Conservation (phyloP, 1,284 basidiomycete genomes). For the Tylopilus orsonianus region DNA sequence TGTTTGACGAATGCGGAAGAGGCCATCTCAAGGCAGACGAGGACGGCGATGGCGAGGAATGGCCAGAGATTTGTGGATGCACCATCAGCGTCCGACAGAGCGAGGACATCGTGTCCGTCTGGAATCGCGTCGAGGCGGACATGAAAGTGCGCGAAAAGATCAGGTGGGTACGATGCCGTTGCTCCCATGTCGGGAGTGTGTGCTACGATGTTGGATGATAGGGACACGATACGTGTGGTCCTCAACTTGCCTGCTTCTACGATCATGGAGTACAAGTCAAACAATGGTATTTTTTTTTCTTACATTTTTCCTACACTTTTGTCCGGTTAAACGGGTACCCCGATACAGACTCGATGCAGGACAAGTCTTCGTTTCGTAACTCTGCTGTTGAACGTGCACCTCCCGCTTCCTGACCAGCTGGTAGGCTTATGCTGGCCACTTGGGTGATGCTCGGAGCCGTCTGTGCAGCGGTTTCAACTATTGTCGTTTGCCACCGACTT, state of each 20-base stretch:
- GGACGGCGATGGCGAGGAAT: slow-evolving; percentile 44
- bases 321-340: background rate
- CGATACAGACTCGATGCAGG: slow-evolving; percentile 73
- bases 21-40: slow-evolving; percentile 35
- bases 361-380: slow-evolving; percentile 78
- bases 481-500: slow-evolving; percentile 5
- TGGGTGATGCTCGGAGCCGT: slow-evolving; percentile 1
- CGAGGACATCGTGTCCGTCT: slow-evolving; percentile 80
- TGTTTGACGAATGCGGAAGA: slow-evolving; percentile 64
- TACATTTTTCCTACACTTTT: background rate
- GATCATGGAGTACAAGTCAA: slow-evolving; percentile 83
- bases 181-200: background rate
- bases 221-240: slow-evolving; percentile 67
- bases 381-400: slow-evolving; percentile 58
- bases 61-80: slow-evolving; percentile 81
- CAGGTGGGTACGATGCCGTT: slow-evolving; percentile 45
- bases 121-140: slow-evolving; percentile 74
- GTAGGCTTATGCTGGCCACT: background rate
- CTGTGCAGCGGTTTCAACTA: no score
- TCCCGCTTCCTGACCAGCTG: slow-evolving; percentile 25
- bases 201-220: slow-evolving; percentile 30
- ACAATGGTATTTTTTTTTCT: slow-evolving; percentile 59
- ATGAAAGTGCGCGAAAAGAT: slow-evolving; percentile 69
- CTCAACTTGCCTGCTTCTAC: slow-evolving; percentile 69
- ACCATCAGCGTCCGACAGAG: slow-evolving; percentile 81